Conservation (phyloP, 2,329 filamentous ascomycete species). For the Aspergillus phoenicis region DNA sequence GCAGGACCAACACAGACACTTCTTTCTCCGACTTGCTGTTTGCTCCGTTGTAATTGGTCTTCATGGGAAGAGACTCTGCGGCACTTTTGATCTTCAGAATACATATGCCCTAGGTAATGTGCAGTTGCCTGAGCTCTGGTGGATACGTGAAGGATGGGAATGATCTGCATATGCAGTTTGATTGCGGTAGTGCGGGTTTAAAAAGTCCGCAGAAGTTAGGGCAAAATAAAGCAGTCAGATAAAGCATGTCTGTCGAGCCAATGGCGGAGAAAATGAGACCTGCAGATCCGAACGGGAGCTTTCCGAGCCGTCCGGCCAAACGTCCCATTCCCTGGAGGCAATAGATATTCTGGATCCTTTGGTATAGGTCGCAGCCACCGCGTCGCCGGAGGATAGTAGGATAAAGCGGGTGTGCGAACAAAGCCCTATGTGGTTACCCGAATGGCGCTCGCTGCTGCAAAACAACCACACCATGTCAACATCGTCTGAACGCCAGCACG, state of each 20-base stretch:
- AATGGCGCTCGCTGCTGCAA: slow-evolving; percentile 14
- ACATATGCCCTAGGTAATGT: neutral
- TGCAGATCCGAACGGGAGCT: slow-evolving; percentile 2
- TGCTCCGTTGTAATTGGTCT: too few species aligned
- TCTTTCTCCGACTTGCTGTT: neutral
- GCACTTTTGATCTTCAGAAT: neutral
- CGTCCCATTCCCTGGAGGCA: slow-evolving; percentile 1
- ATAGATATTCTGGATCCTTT: neutral
- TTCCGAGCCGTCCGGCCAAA: slow-evolving; percentile 16
- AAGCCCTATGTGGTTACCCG: slow-evolving; percentile 36
- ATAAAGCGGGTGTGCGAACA: slow-evolving; percentile 14
- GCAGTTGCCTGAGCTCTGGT: neutral
- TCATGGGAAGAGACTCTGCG: neutral
- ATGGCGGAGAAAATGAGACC: neutral
- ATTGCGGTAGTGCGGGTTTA: neutral
- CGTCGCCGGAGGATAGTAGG: neutral
- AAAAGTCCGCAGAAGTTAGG: neutral
- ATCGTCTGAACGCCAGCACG: neutral
- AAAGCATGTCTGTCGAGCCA: neutral
- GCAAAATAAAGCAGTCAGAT: neutral
- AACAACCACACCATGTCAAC: slow-evolving; percentile 14
- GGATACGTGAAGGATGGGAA: neutral
- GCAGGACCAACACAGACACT: neutral
- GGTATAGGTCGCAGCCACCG: slow-evolving; percentile 11
- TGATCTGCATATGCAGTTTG: neutral